Base-by-base conservation (phyloP, 2,329 filamentous ascomycete genomes). In the Sclerotinia subarctica region DNA sequence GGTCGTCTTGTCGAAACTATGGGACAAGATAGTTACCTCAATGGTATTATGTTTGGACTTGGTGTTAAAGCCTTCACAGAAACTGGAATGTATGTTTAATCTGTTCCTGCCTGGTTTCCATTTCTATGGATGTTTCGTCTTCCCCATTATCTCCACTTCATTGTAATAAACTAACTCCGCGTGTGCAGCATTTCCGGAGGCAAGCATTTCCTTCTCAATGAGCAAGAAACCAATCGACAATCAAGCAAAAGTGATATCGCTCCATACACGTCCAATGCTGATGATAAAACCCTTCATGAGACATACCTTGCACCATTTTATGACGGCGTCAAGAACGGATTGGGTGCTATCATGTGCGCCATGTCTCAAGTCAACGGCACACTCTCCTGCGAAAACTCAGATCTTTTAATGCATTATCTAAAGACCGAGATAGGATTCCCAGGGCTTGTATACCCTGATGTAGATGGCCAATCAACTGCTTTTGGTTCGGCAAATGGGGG, bases 251-350 rank as follows among this genome's bases (percentile, higher is more conserved):
- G 59, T 24, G 53, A 38, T 60, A 32, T 65, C 24, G 44, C 19
- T 38, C 63, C 70, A 44, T 70, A 71, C 49, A 70, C 68, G 7
- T 62, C 64, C 24, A 84, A 86, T 72, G 81, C 85, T 47, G 90
- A 92, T 70, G 90, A 92, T 74, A 84, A 89, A 46, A 87, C 89
- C 0, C 75, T 91, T 72, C 90, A 92, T 74, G 90, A 92, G 78
- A 80, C 95, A 0, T 96, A 96, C 73, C 83, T 89, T 0, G 95
- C 92, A 92, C 92, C 59, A 26, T 63, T 63, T n/a, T 63, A 63
- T 51, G 59, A 63, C 6, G 59, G 29, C 5, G 59, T 92, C 29
- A 63, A 76, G 60, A 38, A 59, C 53, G 69, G 70, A 32, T 46
- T 71, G 42, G 66, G 65, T 13, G 64, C 62, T 51, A 52, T 71